Conservation (phyloP, 441 rosid species). For the Mallotus japonicus region DNA sequence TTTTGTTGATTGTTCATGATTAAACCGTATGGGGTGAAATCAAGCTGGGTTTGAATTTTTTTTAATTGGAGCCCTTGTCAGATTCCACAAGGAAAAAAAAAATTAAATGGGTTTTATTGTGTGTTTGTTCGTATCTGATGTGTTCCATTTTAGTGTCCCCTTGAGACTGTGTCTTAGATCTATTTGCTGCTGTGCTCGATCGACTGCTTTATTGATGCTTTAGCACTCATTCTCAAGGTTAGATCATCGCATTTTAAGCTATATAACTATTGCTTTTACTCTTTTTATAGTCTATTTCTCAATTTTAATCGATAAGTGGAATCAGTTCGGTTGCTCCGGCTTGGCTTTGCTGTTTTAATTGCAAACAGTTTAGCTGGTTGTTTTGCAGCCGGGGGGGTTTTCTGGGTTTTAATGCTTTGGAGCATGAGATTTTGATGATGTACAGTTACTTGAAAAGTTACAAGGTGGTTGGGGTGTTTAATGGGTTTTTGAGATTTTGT, state of each 20-base stretch:
- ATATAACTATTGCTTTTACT: conserved; percentile 15
- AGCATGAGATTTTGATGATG: conserved; percentile 62
- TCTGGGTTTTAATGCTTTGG: conserved; percentile 32
- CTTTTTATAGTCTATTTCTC: background rate
- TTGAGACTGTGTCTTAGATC: conserved; percentile 54
- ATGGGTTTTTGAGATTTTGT: conserved; percentile 47
- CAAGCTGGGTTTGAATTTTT: conserved; percentile 32
- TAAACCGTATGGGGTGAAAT: conserved; percentile 39
- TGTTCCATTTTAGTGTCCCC: conserved; percentile 33
- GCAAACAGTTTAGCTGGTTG: background rate
- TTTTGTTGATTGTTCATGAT: conserved; percentile 42
- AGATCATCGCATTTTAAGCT: conserved; percentile 51
- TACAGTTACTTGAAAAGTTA: conserved; percentile 40
- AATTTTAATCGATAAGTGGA: conserved; percentile 12
- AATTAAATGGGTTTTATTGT: conserved; percentile 32
- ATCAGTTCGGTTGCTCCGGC: conserved; percentile 18
- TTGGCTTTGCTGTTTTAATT: conserved; percentile 14
- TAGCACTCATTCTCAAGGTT: conserved; percentile 44
- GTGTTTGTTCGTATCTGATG: conserved; percentile 44
- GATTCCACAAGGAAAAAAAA: conserved; percentile 42
- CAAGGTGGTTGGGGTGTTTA: conserved; percentile 61
- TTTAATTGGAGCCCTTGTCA: conserved; percentile 54
- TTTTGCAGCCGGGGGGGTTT: background rate
- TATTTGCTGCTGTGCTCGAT: conserved; percentile 56
- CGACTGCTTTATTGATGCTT: conserved; percentile 48